Evolutionary conservation across 225 moss, liverwort and hornwort genomes (phyloP), one percentile per base, ranked within the genome.

Genomic region (Physcomitrellopsis africana): DNA sequence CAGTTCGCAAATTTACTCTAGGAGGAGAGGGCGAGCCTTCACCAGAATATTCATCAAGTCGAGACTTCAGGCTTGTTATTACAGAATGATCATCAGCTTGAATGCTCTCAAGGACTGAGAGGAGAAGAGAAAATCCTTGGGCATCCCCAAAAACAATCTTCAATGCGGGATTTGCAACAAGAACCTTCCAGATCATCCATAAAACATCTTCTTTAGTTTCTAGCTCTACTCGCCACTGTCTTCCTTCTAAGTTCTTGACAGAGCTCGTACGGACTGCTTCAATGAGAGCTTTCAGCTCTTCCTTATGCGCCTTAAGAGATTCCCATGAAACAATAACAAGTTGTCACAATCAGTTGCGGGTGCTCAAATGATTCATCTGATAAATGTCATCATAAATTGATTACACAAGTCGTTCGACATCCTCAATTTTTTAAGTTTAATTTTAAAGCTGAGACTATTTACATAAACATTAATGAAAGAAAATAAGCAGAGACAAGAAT

Each of bases 141-240:
- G 79, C 86, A 70, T 93, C 92, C 69, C 99, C 92, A 83, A 99
- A 99, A 22, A 86, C 81, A 70, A 73, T 72, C 72, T 91, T 99
- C 29, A 89, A 81, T 37, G 83, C 79, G 63, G 82, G 82, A 86
- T 86, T 95, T 53, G 95, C 72, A 72, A 78, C 74, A 51, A 99
- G 89, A 77, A 86, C 79, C 69, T 92, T 93, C 92, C 99, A 93
- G n/a, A 99, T 81, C 80, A 79, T 81, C 99, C 99, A 99, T 72
- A 99, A 76, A 20, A 92, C 74, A 73, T 99, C 95, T 78, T 89
- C 88, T 82, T 85, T 90, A 11, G 86, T 90, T 79, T 92, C 88
- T 66, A 82, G 78, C 48, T 85, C 95, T 42, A 99, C 66, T 59
- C 65, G 84, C 89, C 89, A 93, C 67, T 91, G 93, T 61, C 84